Conservation (phyloP, 2,329 filamentous ascomycete genomes). For the Alternaria sp. region DNA sequence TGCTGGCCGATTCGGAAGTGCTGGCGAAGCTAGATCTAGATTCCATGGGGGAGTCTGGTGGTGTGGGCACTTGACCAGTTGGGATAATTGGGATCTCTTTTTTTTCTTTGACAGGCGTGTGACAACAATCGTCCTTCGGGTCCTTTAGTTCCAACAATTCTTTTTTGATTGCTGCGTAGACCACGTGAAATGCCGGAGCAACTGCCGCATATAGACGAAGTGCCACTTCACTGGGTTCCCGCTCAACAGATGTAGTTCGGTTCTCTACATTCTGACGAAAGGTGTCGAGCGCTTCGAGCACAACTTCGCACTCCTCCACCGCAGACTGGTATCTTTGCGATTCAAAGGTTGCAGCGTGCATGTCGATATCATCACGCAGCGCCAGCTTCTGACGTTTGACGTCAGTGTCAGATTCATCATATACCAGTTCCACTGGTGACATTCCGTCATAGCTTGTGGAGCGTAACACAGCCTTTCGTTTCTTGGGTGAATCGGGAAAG, state of each 20-base stretch:
- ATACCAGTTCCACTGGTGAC: neutral
- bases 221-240: neutral
- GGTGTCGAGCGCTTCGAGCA: neutral
- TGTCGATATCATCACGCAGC: neutral
- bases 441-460: neutral
- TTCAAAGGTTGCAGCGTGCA: neutral
- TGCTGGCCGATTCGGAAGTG: neutral
- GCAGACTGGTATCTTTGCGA: neutral
- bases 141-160: neutral
- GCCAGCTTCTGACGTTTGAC: conserved; percentile 11
- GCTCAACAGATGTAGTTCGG: neutral
- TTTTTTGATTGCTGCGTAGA: neutral
- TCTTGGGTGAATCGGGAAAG: conserved; percentile 3
- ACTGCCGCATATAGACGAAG: neutral
- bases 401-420: neutral
- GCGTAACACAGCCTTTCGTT: conserved; percentile 18
- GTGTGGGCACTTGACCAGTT: neutral
- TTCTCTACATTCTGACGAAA: neutral
- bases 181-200: neutral
- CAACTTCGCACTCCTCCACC: neutral
- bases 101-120: neutral
- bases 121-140: neutral
- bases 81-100: neutral
- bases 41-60: neutral
- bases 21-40: neutral